Evolutionary conservation across 805 yeast species (phyloP).

Genomic region (Cyberlindnera maritima): DNA sequence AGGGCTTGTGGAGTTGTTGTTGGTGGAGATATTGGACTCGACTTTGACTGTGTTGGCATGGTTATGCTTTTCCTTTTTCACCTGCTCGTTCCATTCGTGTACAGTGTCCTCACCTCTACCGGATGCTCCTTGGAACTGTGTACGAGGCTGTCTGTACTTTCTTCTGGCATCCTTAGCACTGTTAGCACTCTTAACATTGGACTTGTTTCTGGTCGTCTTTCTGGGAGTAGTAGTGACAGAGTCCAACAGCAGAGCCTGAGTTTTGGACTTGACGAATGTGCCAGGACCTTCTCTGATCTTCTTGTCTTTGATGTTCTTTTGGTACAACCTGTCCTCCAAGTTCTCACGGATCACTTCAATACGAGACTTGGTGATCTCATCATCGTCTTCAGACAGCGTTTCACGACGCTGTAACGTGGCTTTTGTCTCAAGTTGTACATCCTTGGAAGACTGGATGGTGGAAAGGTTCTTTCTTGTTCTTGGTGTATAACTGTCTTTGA

Average conservation of each 20-base stretch:
- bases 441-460: not conserved
- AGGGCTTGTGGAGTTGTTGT: not conserved
- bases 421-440: not conserved
- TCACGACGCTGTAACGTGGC: constrained; percentile 1
- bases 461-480: constrained; percentile 1
- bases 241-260: not conserved
- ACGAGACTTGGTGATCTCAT: constrained; percentile 3
- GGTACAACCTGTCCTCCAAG: constrained; percentile 18
- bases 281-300: constrained; percentile 8
- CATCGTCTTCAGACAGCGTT: not conserved
- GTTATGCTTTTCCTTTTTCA: not conserved
- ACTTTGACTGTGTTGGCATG: constrained; percentile 1
- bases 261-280: constrained; percentile 13
- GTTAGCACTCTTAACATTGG: not conserved
- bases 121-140: not conserved
- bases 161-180: not conserved
- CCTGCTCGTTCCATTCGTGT: constrained; percentile 9
- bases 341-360: constrained; percentile 17
- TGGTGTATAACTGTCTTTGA: constrained; percentile 5
- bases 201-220: not conserved
- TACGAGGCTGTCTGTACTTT: not conserved
- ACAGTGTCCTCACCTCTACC: not conserved
- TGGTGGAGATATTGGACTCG: constrained; percentile 4
- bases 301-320: constrained; percentile 20
- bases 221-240: not conserved